Evolutionary conservation across 345 rosid genomes (phyloP), one percentile per base, ranked within the genome.

Genomic region (Abelmoschus esculentus): DNA sequence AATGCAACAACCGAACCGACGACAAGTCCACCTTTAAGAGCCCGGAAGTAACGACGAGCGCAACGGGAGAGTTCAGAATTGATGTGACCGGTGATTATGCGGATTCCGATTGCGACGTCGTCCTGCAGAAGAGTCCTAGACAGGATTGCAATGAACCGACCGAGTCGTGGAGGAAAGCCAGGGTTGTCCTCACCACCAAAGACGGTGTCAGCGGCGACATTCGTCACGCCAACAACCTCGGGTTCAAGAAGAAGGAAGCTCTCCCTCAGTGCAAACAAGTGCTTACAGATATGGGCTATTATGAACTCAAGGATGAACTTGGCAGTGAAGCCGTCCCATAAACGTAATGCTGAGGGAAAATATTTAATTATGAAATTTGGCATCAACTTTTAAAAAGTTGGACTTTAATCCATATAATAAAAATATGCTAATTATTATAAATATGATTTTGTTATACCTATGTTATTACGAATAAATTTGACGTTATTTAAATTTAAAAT

Each of bases 71-170:
- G 0, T 81, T 81, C 38, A 32, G 3, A 2, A 57, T 83, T 3
- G 14, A 44, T 3, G 80, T 74, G 50, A 66, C 46, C 0, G 81
- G 78, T 1, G 82, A 82, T 6, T 85, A 77, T 5, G 81, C 71
- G 28, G 80, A 77, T 0, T 78, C 78, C 13, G 50, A 81, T 1
- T 81, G 85, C 62, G 75, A 78, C 60, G 64, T 84, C 3, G 18
- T 10, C 17, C n/a, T 71, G 10, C 19, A 46, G 6, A 72, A 38
- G 5, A 77, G 81, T 22, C 56, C 63, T 38, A 60, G 28, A 3
- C 31, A 50, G 0, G 83, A 78, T 0, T 75, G 86, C 19, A 67
- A n/a, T 8, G 74, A 82, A 62, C 17, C 63, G 3, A 22, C 46
- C n/a, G 15, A 10, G 0, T 72, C 40, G 12, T 46, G 61, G 19